These are phyloP conservation scores for Daldinia sp. DNA, from an alignment of 2,329 filamentous ascomycete genomes.

Conservation along the genomic window DNA sequence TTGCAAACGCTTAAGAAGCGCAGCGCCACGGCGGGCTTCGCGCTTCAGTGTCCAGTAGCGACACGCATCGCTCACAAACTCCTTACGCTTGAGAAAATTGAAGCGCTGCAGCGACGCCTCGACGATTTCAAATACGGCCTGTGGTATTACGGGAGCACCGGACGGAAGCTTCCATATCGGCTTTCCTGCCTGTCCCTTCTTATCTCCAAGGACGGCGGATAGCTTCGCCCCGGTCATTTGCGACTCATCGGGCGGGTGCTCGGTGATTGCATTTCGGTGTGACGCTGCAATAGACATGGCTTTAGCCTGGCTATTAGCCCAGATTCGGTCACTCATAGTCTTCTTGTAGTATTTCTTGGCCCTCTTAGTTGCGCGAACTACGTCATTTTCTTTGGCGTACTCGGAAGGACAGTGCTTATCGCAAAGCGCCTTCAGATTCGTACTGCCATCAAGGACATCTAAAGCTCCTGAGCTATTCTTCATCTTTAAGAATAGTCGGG, in stretches of 20 bases:
- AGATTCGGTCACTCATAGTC: constrained; percentile 88
- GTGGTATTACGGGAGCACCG: constrained; percentile 92
- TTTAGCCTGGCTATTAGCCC: constrained; percentile 90
- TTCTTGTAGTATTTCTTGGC: constrained; percentile 91
- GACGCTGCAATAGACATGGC: constrained; percentile 84
- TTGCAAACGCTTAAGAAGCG: constrained; percentile 91
- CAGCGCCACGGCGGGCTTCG: constrained; percentile 90
- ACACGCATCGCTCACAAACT: constrained; percentile 92
- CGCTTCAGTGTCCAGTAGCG: constrained; percentile 98
- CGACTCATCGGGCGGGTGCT: constrained; percentile 82
- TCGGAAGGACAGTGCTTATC: constrained; percentile 94
- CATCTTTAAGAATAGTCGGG: constrained; percentile 93
- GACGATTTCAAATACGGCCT: constrained; percentile 87
- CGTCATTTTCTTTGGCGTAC: constrained; percentile 87
- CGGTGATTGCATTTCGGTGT: constrained; percentile 71
- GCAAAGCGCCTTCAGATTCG: constrained; percentile 92
- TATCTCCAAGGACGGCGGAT: constrained; percentile 78
- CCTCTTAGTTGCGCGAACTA: constrained; percentile 81
- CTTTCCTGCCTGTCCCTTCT: constrained; percentile 76
- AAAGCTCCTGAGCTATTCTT: constrained; percentile 87
- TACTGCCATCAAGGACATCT: constrained; percentile 81
- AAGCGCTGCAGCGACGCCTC: constrained; percentile 87
- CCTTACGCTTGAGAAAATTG: constrained; percentile 83
- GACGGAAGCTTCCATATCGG: constrained; percentile 92
- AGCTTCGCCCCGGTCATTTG: constrained; percentile 88